Evolutionary conservation across 129 eudicot species (phyloP).

Genomic region (Oenanthe sinensis): DNA sequence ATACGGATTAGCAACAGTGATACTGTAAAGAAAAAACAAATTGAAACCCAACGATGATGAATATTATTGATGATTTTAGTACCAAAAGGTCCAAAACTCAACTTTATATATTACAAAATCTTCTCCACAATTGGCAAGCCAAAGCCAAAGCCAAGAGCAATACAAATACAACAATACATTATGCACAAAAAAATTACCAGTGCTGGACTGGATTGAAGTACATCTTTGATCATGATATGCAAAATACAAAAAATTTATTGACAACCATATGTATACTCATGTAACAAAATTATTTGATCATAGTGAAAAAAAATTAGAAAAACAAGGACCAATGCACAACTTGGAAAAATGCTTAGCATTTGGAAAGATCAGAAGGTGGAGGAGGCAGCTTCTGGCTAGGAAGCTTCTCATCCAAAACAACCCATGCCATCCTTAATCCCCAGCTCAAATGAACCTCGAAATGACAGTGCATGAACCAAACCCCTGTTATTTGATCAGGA

Average conservation of each 20-base stretch:
- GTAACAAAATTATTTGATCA: constrained; percentile 7
- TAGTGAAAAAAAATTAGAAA: background rate
- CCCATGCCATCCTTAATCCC: constrained; percentile 76
- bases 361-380: constrained; percentile 71
- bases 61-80: background rate
- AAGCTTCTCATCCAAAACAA: constrained; percentile 47
- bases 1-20: too few species aligned
- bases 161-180: background rate
- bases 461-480: constrained; percentile 82
- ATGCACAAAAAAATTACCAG: background rate
- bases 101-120: background rate
- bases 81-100: background rate
- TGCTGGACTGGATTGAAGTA: background rate
- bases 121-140: background rate
- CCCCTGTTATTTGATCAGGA: constrained; percentile 25
- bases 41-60: too few species aligned
- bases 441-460: constrained; percentile 61
- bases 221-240: background rate
- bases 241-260: background rate
- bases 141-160: background rate
- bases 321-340: background rate
- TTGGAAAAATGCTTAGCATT: constrained; percentile 27
- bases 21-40: too few species aligned
- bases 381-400: constrained; percentile 65
- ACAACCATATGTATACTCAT: background rate